phyloP scores from a whole-genome alignment of 2,329 filamentous ascomycete species.

The Colletotrichum sp. region DNA sequence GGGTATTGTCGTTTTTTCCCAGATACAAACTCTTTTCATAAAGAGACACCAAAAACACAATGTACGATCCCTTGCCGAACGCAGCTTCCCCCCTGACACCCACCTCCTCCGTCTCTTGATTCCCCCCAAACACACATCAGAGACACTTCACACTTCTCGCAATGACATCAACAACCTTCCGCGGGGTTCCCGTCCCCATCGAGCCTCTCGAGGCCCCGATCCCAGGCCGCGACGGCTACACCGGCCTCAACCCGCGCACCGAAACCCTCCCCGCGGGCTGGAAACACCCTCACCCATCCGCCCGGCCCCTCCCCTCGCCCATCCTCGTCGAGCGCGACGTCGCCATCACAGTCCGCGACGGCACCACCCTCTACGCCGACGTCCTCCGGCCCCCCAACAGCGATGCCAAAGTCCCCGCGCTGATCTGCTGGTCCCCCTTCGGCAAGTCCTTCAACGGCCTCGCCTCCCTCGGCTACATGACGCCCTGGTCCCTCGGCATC shows the following conservation, averaged over 20 bases:
- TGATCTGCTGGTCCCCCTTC: constrained; percentile 48
- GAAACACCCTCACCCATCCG: constrained; percentile 30
- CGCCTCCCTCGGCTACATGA: constrained; percentile 39
- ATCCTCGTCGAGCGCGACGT: constrained; percentile 51
- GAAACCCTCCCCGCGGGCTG: constrained; percentile 43
- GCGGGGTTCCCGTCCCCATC: background rate
- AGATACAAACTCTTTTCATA: background rate
- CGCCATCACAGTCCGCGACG: constrained; percentile 42
- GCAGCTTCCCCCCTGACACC: background rate
- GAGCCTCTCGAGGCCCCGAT: background rate
- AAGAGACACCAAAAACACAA: background rate
- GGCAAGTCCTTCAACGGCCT: constrained; percentile 49
- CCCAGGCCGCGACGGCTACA: constrained; percentile 11
- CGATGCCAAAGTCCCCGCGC: constrained; percentile 41
- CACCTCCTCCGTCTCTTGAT: background rate
- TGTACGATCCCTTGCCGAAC: background rate
- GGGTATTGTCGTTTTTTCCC: rapidly evolving
- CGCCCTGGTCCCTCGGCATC: constrained; percentile 42
- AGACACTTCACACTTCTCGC: background rate
- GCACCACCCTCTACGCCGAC: constrained; percentile 45
- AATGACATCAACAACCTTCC: background rate
- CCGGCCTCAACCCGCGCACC: constrained; percentile 36
- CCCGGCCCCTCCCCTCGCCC: background rate
- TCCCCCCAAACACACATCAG: background rate
- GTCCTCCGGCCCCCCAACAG: constrained; percentile 45